A percentile compares a stretch with the other conserved stretches of the same genome.
phyloP scores from a whole-genome alignment of 345 rosid genomes.

The Rhodomyrtus tomentosa region DNA sequence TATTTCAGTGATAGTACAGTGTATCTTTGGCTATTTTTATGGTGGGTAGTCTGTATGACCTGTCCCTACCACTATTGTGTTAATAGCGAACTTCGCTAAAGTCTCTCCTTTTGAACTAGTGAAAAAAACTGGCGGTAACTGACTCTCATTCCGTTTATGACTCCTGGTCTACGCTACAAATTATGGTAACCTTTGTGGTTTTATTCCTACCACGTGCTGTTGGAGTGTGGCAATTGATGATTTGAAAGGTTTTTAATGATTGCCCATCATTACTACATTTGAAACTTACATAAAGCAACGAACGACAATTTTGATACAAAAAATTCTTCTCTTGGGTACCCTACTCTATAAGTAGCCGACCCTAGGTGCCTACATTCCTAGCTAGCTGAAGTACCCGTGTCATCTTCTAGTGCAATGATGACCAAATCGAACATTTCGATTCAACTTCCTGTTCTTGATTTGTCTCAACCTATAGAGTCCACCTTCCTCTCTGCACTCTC shows the following conservation, averaged over 20 bases:
- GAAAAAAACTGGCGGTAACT: background rate
- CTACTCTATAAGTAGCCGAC: constrained; percentile 5
- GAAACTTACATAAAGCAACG: background rate
- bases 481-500: constrained; percentile 33
- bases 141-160: background rate
- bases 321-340: background rate
- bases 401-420: constrained; percentile 17
- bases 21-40: background rate
- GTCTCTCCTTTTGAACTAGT: background rate
- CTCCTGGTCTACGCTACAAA: background rate
- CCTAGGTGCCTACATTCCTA: background rate
- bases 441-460: constrained; percentile 57
- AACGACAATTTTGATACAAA: background rate
- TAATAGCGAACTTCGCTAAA: background rate
- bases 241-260: constrained; percentile 1
- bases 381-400: constrained; percentile 1
- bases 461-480: constrained; percentile 30
- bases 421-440: constrained; percentile 19
- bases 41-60: constrained; percentile 1
- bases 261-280: background rate
- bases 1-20: background rate
- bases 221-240: background rate
- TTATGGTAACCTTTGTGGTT: background rate
- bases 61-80: constrained; percentile 12
- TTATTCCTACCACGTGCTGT: background rate